Conservation (phyloP, 495 filamentous ascomycete species). For the Aspergillus carlsbadensis region DNA sequence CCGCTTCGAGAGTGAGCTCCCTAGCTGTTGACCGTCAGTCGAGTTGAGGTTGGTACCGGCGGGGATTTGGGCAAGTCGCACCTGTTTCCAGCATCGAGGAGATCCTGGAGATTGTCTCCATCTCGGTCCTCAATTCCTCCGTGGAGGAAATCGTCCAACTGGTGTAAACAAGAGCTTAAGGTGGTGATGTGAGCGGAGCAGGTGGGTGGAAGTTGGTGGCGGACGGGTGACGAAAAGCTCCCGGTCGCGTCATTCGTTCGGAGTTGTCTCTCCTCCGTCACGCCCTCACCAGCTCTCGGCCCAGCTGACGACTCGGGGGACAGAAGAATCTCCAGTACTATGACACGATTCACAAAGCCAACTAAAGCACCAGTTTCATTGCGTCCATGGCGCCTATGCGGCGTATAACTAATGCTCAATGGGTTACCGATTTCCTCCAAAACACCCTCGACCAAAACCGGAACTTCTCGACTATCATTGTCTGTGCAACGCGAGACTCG, state of each 20-base stretch:
- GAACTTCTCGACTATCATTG: conserved; percentile 59
- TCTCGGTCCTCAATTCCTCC: conserved; percentile 36
- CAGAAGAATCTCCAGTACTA: neutral
- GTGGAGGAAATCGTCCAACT: neutral
- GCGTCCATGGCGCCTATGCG: conserved; percentile 23
- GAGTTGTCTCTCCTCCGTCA: neutral
- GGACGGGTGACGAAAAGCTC: conserved; percentile 18
- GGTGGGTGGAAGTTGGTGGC: conserved; percentile 10
- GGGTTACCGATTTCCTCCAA: conserved; percentile 57
- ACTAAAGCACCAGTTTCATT: neutral
- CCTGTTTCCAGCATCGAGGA: conserved; percentile 91
- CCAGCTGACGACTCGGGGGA: neutral
- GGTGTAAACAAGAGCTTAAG: conserved; percentile 16
- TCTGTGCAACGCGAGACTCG: conserved; percentile 64
- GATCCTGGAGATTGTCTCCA: conserved; percentile 97
- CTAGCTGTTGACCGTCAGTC: conserved; percentile 59
- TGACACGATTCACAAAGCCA: neutral
- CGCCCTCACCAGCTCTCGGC: neutral
- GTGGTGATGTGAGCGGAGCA: conserved; percentile 18
- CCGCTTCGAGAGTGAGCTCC: conserved; percentile 95
- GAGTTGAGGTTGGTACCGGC: neutral
- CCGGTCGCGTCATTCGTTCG: neutral
- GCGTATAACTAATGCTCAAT: conserved; percentile 25
- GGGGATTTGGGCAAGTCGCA: conserved; percentile 33
- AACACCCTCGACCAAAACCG: conserved; percentile 57